Base-by-base conservation (phyloP, 1,139 yeast genomes). In the Wickerhamomyces sp. region DNA sequence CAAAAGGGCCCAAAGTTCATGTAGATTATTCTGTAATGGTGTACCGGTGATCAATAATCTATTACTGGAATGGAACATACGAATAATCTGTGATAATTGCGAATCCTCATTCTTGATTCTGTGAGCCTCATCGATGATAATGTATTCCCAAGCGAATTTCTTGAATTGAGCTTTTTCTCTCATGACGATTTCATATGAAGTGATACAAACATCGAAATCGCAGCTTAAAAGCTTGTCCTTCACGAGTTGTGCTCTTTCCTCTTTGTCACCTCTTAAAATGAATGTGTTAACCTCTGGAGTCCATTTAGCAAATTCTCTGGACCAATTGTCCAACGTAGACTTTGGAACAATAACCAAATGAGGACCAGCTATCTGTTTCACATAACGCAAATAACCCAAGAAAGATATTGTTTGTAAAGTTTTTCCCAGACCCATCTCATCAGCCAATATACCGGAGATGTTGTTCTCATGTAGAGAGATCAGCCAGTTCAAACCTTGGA, bases 341-440 rank as follows among this genome's bases (percentile, higher is more conserved):
- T 83, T 83, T 4, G 93, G 93, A 2, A 81, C 85, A 42, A 83
- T 71, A 19, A 83, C 77, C 44, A 83, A 64, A 55, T 78, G 86
- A 1, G 91, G 93, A 0, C 93, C 93, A 39, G 68, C 72, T 24
- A 78, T 67, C 12, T 70, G 62, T 47, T 70, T 74, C 35, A 75
- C 60, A 51, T 75, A 80, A 42, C 91, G 66, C 33, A 83, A 61
- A 50, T 78, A 82, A 1, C 91, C 91, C 36, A 83, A 61, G 47
- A 83, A 83, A 6, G 97, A 78, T 41, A 91, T 87, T 0, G 96
- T 87, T 58, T 91, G 98, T 41, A 91, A 68, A 1, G 98, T 91
- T 57, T 91, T 91, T 41, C 98, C 98, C 39, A 91, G 70, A 2
- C 98, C 98, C 98, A 91, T 91, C 60, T 91, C 98, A 61, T 91